phyloP scores from a whole-genome alignment of 106 monocot species.

The Hemerocallis citrina region DNA sequence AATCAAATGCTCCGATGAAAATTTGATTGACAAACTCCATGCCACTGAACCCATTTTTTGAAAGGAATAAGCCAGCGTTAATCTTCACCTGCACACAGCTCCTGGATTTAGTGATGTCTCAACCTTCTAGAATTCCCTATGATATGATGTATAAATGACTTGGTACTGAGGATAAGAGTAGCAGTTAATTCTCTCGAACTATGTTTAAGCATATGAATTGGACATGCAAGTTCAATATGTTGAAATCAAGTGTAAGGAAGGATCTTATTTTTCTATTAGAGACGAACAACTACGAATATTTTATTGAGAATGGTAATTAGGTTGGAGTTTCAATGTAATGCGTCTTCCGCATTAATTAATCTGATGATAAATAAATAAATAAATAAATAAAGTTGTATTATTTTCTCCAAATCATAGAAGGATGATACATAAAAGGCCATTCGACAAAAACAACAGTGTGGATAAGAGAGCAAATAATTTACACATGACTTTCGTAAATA shows the following conservation, averaged over 20 bases:
- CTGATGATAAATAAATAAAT: background rate
- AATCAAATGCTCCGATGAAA: conserved; percentile 9
- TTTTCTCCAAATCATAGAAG: too few species aligned
- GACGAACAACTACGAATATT: too few species aligned
- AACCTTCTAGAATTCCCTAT: background rate
- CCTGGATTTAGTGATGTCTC: conserved; percentile 1
- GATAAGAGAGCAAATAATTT: background rate
- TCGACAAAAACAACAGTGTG: background rate
- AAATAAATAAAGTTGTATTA: too few species aligned
- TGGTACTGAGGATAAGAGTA: background rate
- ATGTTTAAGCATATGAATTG: background rate
- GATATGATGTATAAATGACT: background rate
- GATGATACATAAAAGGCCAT: background rate
- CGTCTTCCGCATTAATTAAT: background rate
- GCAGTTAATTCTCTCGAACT: background rate
- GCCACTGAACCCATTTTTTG: conserved; percentile 10
- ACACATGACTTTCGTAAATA: background rate
- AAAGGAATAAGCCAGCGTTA: conserved; percentile 10
- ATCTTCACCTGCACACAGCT: conserved; percentile 9
- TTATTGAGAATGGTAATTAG: background rate
- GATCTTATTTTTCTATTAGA: background rate
- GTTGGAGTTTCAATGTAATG: background rate
- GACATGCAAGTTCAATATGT: background rate
- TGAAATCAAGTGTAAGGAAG: background rate
- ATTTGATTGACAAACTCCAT: conserved; percentile 14